Conservation (phyloP, 805 yeast genomes). For the Candida gorgasii region DNA sequence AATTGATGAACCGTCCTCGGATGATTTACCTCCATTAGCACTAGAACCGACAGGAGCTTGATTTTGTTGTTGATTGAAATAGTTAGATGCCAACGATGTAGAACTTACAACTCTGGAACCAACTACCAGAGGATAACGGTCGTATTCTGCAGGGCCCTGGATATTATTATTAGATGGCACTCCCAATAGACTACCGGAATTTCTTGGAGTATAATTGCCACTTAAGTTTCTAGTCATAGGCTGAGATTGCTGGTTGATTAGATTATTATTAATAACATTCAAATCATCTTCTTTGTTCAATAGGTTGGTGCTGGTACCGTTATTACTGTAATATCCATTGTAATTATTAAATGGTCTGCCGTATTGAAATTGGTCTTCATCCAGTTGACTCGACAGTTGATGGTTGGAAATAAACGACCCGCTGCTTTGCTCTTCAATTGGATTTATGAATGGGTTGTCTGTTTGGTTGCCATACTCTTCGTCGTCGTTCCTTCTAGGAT, state of each 20-base stretch:
- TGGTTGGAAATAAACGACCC: constrained; percentile 17
- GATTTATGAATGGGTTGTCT: constrained; percentile 18
- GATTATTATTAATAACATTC: constrained; percentile 14
- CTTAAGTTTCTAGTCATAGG: constrained; percentile 8
- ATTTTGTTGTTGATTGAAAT: constrained; percentile 13
- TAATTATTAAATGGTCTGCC: constrained; percentile 42
- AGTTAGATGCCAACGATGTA: constrained; percentile 28
- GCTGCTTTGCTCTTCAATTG: constrained; percentile 17
- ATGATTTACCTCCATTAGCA: constrained; percentile 12
- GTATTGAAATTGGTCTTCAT: constrained; percentile 22
- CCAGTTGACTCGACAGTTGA: constrained; percentile 17
- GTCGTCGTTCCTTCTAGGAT: constrained; percentile 15
- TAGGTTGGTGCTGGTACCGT: constrained; percentile 40
- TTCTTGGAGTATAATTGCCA: constrained; percentile 6
- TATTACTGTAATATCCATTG: constrained; percentile 42
- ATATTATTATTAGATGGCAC: constrained; percentile 18
- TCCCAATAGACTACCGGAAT: constrained; percentile 8
- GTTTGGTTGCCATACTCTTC: constrained; percentile 11
- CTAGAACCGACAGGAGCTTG: constrained; percentile 9
- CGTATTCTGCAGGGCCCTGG: constrained; percentile 57
- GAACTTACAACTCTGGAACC: constrained; percentile 60
- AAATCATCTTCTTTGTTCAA: constrained; percentile 22
- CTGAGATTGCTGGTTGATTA: constrained; percentile 15
- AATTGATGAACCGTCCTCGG: constrained; percentile 23
- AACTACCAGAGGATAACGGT: constrained; percentile 66